Evolutionary conservation across 2,329 filamentous ascomycete genomes (phyloP).

Genomic region (Plectosphaerella sp.): DNA sequence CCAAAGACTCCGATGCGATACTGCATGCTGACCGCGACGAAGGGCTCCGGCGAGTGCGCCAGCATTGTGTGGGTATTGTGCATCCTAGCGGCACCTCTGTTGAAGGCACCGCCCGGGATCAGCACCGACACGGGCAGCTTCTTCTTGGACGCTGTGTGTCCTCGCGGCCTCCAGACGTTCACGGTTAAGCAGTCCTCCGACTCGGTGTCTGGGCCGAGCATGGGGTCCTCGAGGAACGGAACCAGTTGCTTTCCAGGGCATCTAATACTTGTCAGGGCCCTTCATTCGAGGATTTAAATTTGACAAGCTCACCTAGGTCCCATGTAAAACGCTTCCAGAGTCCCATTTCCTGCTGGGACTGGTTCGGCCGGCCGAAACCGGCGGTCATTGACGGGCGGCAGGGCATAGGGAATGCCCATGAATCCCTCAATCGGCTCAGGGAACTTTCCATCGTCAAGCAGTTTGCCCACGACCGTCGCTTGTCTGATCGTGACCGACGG

Average conservation of each 20-base stretch:
- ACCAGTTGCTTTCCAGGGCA: neutral
- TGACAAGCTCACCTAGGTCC: neutral
- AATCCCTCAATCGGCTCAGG: constrained; percentile 31
- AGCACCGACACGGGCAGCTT: constrained; percentile 52
- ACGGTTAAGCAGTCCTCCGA: constrained; percentile 29
- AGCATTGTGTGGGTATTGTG: constrained; percentile 57
- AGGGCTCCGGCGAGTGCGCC: constrained; percentile 37
- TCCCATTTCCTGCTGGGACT: neutral
- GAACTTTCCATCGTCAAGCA: neutral
- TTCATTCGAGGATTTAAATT: neutral
- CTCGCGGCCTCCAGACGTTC: constrained; percentile 15
- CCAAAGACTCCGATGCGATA: constrained; percentile 52
- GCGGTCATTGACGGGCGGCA: constrained; percentile 38
- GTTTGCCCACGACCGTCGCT: neutral
- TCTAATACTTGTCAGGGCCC: neutral
- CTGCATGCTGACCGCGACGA: constrained; percentile 43
- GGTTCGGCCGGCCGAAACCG: constrained; percentile 34
- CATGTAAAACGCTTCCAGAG: neutral
- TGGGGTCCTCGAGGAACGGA: neutral
- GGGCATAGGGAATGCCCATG: constrained; percentile 43
- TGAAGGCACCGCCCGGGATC: constrained; percentile 44
- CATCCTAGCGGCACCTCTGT: constrained; percentile 26
- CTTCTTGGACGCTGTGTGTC: constrained; percentile 3
- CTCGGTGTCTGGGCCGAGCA: neutral
- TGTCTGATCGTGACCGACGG: neutral